Percentiles rank a stretch among this genome's conserved stretches.
Conservation (phyloP, 805 yeast genomes). For the Candida wancherniae region DNA sequence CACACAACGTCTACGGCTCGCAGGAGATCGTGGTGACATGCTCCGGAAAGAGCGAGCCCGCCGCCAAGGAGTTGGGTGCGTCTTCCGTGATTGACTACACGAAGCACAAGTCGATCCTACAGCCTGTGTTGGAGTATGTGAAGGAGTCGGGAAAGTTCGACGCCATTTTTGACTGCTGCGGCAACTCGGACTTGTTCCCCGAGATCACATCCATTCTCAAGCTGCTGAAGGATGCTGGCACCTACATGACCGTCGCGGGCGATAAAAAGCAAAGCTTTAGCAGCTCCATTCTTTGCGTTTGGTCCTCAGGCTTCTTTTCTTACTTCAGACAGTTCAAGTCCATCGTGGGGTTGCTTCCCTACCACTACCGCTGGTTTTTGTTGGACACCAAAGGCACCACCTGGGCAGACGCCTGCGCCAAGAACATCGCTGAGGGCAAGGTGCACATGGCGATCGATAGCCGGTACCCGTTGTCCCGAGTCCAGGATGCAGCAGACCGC, state of each 20-base stretch:
- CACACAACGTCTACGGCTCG: slow-evolving; percentile 41
- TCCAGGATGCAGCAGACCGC: slow-evolving; percentile 44
- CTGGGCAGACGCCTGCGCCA: slow-evolving; percentile 21
- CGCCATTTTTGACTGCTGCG: slow-evolving; percentile 59
- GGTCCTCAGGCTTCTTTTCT: not conserved
- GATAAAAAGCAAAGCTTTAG: slow-evolving; percentile 40
- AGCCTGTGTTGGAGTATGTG: slow-evolving; percentile 30
- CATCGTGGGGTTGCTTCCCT: slow-evolving; percentile 15
- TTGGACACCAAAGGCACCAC: too few species aligned
- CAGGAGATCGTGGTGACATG: slow-evolving; percentile 52
- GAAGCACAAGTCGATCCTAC: slow-evolving; percentile 28
- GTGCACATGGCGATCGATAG: slow-evolving; percentile 50
- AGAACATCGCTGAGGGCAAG: slow-evolving; percentile 42
- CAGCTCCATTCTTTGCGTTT: not conserved
- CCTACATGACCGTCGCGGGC: slow-evolving; percentile 57
- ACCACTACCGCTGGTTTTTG: slow-evolving; percentile 22
- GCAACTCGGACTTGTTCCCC: slow-evolving; percentile 48
- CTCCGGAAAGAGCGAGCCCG: slow-evolving; percentile 43
- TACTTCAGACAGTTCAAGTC: not conserved
- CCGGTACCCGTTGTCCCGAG: slow-evolving; percentile 46
- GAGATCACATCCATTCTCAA: slow-evolving; percentile 41
- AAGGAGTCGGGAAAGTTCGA: slow-evolving; percentile 45
- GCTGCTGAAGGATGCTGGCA: slow-evolving; percentile 32
- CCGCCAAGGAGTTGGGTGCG: slow-evolving; percentile 50
- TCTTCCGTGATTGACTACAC: slow-evolving; percentile 54